Base-by-base conservation (phyloP, 306 rosid genomes). In the Hippophae rhamnoides region DNA sequence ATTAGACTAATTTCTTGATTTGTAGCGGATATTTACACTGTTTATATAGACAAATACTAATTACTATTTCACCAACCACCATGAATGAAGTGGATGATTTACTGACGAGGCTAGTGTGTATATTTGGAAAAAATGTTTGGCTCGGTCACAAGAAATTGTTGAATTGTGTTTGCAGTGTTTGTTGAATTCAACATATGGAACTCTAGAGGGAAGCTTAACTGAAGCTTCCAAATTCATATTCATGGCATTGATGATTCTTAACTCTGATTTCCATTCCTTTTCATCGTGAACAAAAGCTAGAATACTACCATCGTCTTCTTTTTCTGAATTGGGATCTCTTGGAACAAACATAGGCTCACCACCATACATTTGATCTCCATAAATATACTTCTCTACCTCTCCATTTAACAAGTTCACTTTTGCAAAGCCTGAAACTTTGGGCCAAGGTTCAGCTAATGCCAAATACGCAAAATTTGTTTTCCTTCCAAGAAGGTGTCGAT, bases 371-470 rank as follows among this genome's bases (percentile, higher is more conserved):
- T 79, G 41, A 0, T 78, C 85, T 0, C 99, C 99, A 9, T 88
- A 88, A 0, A 85, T 41, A 31, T 71, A 80, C 71, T 84, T 86
- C 11, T 52, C 68, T 0, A 82, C 78, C 13, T 88, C 77, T 0
- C 96, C 99, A 4, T 57, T 81, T 5, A 60, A 69, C 10, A 92
- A 63, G 68, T 88, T 90, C 0, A 92, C 96, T 57, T 92, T 92
- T 0, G 95, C 97, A 42, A 92, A 88, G 0, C 99, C 96, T 0
- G 99, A 92, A 10, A 92, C 99, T 45, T 86, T 92, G 0, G 99
- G 99, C 99, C 99, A 92, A 9, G 99, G 97, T 67, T 92, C 96
- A 0, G 95, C 96, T 1, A 92, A 70, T 2, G 99, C 99, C 9
- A 92, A 47, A 54, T 88, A 88, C 0, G 95, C 90, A 65, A 74